Conservation (phyloP, 176 grass and related monocot genomes). For the Musa schizocarpa region DNA sequence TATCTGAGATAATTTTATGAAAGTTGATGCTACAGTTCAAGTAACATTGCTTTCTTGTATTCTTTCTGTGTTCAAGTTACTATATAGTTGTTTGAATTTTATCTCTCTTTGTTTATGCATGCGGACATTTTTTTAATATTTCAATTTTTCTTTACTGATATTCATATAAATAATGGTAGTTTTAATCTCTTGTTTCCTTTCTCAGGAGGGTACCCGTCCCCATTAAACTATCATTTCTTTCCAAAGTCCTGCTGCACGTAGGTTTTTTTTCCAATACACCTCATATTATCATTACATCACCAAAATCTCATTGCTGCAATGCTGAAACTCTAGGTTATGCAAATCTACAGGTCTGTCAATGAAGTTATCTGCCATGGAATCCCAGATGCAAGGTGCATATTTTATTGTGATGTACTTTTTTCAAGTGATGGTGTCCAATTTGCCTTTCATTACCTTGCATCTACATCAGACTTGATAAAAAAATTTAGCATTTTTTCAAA, state of each 20-base stretch:
- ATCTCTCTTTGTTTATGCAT: not conserved
- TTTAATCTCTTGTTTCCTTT: slow-evolving; percentile 25
- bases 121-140: not conserved
- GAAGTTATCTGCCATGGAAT: slow-evolving; percentile 99
- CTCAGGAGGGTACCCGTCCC: slow-evolving; percentile 93
- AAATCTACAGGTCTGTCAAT: slow-evolving; percentile 75
- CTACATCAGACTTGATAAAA: not conserved
- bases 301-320: slow-evolving; percentile 7
- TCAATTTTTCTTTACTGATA: not conserved
- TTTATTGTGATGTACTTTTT: not conserved
- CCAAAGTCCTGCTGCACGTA: slow-evolving; percentile 99
- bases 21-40: not conserved
- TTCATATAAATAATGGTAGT: slow-evolving; percentile 15
- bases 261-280: slow-evolving; percentile 37
- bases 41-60: not conserved
- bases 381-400: slow-evolving; percentile 83
- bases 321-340: slow-evolving; percentile 17
- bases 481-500: not conserved
- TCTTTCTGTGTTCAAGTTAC: not conserved
- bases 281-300: slow-evolving; percentile 1
- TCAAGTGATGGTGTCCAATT: not conserved
- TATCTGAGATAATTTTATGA: not conserved
- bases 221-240: slow-evolving; percentile 96
- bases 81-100: not conserved
- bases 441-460: not conserved